Base-by-base conservation (phyloP, 108 stramenopile species). In the Pelagomonas calceolata region DNA sequence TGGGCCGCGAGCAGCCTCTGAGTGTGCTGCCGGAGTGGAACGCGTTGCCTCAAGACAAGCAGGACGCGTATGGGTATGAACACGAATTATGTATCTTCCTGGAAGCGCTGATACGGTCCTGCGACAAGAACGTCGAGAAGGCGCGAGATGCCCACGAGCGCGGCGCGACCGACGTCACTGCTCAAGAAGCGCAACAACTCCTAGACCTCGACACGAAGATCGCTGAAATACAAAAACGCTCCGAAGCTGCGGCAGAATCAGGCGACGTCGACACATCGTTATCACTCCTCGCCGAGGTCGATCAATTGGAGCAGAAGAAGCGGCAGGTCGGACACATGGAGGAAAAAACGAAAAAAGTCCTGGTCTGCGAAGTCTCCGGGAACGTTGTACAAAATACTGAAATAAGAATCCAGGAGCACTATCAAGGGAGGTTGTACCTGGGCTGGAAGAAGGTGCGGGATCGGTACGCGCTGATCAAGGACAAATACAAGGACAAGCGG, bases 321-420 rank as follows among this genome's bases (percentile, higher is more conserved):
- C 32, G 34, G 33, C 68, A 63, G 31, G 70, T 76, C 51, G 77
- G 70, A 64, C 78, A 65, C 30, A 69, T 36, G 69, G 43, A 37
- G 63, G 71, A 70, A 30, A 74, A 66, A 73, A 33, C 65, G 75
- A 80, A 68, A 39, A 74, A 10, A 71, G 51, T 43, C 69, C 75
- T 79, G 30, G 77, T 80, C 37, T 80, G 79, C 65, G 77, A 80
- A 63, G 78, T 80, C 36, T 75, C 75, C 16, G 77, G 78, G 29
- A 80, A 80, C 78, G 68, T 80, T 68, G 75, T 80, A 30, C 71
- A 75, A 1, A 78, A 80, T 29, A 79, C 75, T 66, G 79, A 79
- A 71, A 78, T 76, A 37, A 78, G 79, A 75, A 79, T 80, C 35
- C 69, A 68, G 32, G 73, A 71, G 69, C 79, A 80, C 79, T 80